These are phyloP conservation scores for Tuber borchii DNA, from an alignment of 495 filamentous ascomycete genomes.

Conservation along the genomic window DNA sequence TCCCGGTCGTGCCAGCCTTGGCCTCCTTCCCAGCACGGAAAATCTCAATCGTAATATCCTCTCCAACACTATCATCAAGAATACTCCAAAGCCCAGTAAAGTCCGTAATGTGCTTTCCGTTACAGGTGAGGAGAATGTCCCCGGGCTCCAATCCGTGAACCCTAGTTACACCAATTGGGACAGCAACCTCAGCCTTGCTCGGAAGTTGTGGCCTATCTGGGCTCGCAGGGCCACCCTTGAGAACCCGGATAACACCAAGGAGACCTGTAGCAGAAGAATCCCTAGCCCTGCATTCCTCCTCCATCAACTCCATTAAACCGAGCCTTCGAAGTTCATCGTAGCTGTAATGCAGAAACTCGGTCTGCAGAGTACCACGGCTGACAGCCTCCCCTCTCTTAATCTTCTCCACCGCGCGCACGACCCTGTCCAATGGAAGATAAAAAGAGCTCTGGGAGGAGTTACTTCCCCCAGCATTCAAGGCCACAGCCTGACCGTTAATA, in stretches of 20 bases:
- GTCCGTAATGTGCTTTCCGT: conserved; percentile 38
- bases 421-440: conserved; percentile 40
- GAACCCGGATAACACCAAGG: conserved; percentile 36
- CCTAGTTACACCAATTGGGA: conserved; percentile 33
- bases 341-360: conserved; percentile 39
- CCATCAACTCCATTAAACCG: conserved; percentile 34
- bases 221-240: conserved; percentile 39
- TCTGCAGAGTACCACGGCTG: conserved; percentile 41
- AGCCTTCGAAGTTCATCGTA: conserved; percentile 42
- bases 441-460: conserved; percentile 43
- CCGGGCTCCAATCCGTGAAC: conserved; percentile 40
- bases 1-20: conserved; percentile 22
- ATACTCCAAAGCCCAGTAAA: conserved; percentile 42
- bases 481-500: conserved; percentile 40
- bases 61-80: conserved; percentile 41
- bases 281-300: conserved; percentile 36
- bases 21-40: conserved; percentile 39
- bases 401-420: conserved; percentile 41
- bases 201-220: conserved; percentile 16
- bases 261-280: conserved; percentile 34
- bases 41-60: conserved; percentile 37
- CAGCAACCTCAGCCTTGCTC: conserved; percentile 9
- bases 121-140: conserved; percentile 41
- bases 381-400: conserved; percentile 39
- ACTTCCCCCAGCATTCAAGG: conserved; percentile 41